Conservation (phyloP, 495 filamentous ascomycete species). For the Annulohypoxylon nitens region DNA sequence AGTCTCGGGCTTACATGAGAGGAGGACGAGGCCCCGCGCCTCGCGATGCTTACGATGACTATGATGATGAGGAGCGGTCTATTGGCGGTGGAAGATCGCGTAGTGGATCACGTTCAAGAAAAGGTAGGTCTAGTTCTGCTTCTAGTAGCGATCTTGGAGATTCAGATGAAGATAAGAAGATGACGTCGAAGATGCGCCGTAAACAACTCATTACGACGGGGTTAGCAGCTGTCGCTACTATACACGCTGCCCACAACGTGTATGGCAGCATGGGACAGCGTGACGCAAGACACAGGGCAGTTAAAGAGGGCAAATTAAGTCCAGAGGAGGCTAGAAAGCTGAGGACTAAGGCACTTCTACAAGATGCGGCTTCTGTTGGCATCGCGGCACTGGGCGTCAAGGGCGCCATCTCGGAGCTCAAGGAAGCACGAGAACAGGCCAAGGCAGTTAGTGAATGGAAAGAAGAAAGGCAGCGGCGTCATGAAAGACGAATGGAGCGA, state of each 20-base stretch:
- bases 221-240: constrained; percentile 87
- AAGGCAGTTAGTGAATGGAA: constrained; percentile 60
- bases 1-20: constrained; percentile 61
- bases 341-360: constrained; percentile 77
- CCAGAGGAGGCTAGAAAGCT: constrained; percentile 79
- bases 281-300: constrained; percentile 74
- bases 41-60: constrained; percentile 56
- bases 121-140: constrained; percentile 60
- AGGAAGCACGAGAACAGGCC: constrained; percentile 59
- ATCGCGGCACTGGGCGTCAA: constrained; percentile 90
- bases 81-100: constrained; percentile 55
- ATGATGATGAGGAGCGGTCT: constrained; percentile 64
- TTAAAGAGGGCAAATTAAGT: constrained; percentile 80
- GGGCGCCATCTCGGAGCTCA: constrained; percentile 77
- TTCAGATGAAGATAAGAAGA: constrained; percentile 82
- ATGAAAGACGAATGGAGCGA: constrained; percentile 56
- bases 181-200: constrained; percentile 81
- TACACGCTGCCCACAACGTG: constrained; percentile 86
- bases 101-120: constrained; percentile 51
- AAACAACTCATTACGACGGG: constrained; percentile 88
- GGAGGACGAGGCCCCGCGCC: constrained; percentile 55
- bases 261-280: constrained; percentile 82
- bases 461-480: constrained; percentile 56
- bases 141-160: constrained; percentile 75
- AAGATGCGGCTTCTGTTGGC: constrained; percentile 82